phyloP scores from a whole-genome alignment of 2,329 filamentous ascomycete genomes.

The Fusarium brachygibbosum region DNA sequence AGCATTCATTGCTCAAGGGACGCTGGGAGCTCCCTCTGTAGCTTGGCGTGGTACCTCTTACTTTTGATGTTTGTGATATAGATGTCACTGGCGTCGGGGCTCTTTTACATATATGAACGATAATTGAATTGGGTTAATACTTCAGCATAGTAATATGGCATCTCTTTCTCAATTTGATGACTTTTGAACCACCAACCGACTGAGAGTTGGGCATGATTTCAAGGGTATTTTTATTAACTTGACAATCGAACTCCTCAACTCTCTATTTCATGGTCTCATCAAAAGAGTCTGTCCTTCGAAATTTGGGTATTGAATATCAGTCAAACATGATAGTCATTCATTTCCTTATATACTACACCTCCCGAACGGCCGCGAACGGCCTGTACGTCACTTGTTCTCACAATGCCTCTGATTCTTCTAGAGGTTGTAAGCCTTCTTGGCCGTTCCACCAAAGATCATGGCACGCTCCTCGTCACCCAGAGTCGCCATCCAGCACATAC shows the following conservation, averaged over 20 bases:
- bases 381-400: conserved; percentile 2
- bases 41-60: conserved; percentile 34
- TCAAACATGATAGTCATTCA: neutral
- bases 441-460: conserved; percentile 80
- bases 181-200: neutral
- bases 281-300: neutral
- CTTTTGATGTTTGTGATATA: conserved; percentile 29
- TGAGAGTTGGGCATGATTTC: neutral
- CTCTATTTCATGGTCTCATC: conserved; percentile 10
- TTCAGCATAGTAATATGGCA: neutral
- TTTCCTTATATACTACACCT: neutral
- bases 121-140: conserved; percentile 29
- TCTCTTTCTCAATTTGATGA: neutral
- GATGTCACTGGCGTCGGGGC: conserved; percentile 31
- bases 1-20: conserved; percentile 34
- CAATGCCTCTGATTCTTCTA: conserved; percentile 31
- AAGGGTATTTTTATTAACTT: conserved; percentile 29
- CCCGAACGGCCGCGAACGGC: neutral
- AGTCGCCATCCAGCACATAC: conserved; percentile 73
- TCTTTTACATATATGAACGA: conserved; percentile 22
- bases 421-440: conserved; percentile 76
- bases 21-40: conserved; percentile 17
- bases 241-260: conserved; percentile 7
- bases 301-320: neutral
- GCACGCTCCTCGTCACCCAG: conserved; percentile 72